Conservation (phyloP, 805 yeast genomes). For the Yarrowia divulgata region DNA sequence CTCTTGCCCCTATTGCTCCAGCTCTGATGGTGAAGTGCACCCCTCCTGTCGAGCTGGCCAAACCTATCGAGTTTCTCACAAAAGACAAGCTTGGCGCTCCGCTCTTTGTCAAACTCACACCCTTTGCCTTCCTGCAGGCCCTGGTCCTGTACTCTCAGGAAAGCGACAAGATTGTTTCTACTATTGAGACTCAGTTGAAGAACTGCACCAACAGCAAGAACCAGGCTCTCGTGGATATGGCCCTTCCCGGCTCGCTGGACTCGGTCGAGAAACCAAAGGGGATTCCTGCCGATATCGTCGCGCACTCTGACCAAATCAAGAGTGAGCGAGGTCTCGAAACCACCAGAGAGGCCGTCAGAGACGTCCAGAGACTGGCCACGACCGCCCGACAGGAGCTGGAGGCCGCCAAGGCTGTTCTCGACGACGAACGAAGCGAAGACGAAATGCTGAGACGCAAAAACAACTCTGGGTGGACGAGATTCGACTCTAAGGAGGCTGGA, state of each 20-base stretch:
- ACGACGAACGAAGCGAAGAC: constrained; percentile 64
- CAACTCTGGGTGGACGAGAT: constrained; percentile 61
- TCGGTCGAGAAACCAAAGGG: constrained; percentile 62
- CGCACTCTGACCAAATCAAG: constrained; percentile 62
- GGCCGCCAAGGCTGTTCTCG: constrained; percentile 51
- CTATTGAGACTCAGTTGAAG: constrained; percentile 49
- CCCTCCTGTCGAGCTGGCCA: constrained; percentile 52
- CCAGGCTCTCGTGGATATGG: constrained; percentile 27
- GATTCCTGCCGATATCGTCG: constrained; percentile 64
- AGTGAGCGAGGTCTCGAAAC: constrained; percentile 60
- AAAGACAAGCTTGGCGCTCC: constrained; percentile 43
- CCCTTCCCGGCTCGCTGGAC: constrained; percentile 67
- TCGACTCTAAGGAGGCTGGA: constrained; percentile 57
- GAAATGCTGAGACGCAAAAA: constrained; percentile 61
- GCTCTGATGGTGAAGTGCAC: constrained; percentile 65
- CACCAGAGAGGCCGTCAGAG: constrained; percentile 55
- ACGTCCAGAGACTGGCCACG: constrained; percentile 55
- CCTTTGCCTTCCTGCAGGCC: constrained; percentile 68
- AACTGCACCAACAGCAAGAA: constrained; percentile 51
- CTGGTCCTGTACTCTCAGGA: constrained; percentile 69
- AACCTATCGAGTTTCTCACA: constrained; percentile 48
- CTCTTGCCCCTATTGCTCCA: constrained; percentile 52
- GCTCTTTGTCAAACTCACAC: constrained; percentile 69
- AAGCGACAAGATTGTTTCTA: constrained; percentile 45
- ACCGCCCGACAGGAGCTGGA: constrained; percentile 55